Evolutionary conservation across 352 stramenopile species (phyloP), one percentile per base, ranked within the genome.

Genomic region (Pythium rishiriense): DNA sequence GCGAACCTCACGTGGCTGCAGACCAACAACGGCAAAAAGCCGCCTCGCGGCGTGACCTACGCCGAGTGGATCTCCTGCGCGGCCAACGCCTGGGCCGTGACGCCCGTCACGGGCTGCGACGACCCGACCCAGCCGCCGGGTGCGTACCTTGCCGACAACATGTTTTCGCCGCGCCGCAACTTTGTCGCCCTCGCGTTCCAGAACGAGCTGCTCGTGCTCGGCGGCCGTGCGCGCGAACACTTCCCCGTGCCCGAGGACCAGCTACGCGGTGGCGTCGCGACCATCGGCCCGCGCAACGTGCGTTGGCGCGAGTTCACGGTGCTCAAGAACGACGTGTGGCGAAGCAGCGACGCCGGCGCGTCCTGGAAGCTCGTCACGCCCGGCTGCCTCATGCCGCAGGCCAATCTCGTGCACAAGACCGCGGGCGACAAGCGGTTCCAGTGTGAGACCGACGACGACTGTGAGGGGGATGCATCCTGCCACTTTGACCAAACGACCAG

Each of bases 271-370:
- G 81, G 81, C 2, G 10, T 35, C 31, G 70, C 75, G 21, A 57
- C 51, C 15, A 61, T 73, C 11, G 64, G 64, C 0, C 75, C 79
- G 0, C 59, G 64, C 19, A 85, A 77, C 43, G 75, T 55, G 1
- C 74, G 79, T 3, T 91, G 79, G 82, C 69, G 84, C 5, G 83
- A 93, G 67, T 85, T 76, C 51, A 72, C 76, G 0, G 81, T 93
- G 9, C 68, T 93, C 19, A 91, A 91, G 53, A 93, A 93, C 58
- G 83, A 93, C 58, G 78, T 93, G 21, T 93, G 84, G 84, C 71
- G 78, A n/a, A 91, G 79, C 47, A 84, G 73, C 17, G 82, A 91
- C 62, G 72, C 80, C 25, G 84, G 81, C 10, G 75, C 78, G 9
- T 90, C 83, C 19, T 92, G 83, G 83, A 82, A 77, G 47, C 75